Percentiles rank a stretch among this genome's conserved stretches.
Evolutionary conservation across 148 eudicot species (phyloP).

Genomic region (Silene conica): DNA sequence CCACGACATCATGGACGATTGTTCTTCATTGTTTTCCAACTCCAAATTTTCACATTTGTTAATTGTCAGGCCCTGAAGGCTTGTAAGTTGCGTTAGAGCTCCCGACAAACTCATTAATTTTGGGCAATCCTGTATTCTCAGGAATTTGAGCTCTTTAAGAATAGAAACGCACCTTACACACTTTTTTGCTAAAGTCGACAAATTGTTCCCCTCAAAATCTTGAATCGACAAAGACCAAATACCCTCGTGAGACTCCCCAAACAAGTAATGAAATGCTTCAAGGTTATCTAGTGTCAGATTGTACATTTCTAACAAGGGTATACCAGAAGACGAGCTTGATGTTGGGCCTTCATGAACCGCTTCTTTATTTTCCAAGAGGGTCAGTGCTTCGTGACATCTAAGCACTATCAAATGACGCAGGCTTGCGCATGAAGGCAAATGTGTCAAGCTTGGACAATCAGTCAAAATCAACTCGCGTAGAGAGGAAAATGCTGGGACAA

Average conservation of each 20-base stretch:
- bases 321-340: too few relatives aligned
- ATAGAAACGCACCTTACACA: neutral
- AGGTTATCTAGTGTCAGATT: neutral
- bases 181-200: neutral
- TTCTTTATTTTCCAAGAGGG: neutral
- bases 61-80: neutral
- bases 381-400: neutral
- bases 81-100: neutral
- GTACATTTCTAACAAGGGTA: too few relatives aligned
- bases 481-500: slow-evolving; percentile 4
- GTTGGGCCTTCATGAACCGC: neutral
- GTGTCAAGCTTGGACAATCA: neutral
- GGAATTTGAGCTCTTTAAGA: neutral
- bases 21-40: slow-evolving; percentile 9
- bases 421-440: slow-evolving; percentile 7
- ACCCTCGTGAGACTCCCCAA: neutral
- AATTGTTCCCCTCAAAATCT: neutral
- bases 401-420: neutral
- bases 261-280: neutral
- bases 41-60: neutral
- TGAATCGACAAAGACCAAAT: neutral
- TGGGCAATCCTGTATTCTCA: too few relatives aligned
- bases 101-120: neutral
- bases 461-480: neutral
- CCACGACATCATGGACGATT: neutral